Base-by-base conservation (phyloP, 768 basidiomycete species). In the Lentinus tigrinus region DNA sequence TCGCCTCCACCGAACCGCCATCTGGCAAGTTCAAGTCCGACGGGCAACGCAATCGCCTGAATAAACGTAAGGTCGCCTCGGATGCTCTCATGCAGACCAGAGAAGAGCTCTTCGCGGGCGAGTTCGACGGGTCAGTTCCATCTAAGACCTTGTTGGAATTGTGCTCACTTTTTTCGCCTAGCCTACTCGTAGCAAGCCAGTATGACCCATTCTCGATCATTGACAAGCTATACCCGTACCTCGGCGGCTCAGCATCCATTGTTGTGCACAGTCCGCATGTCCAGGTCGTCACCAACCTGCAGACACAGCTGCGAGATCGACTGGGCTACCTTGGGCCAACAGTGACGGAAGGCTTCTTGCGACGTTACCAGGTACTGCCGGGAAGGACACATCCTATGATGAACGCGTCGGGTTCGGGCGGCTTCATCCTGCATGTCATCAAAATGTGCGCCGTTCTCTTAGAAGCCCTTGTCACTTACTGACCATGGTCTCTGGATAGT, bases 351-450 rank as follows among this genome's bases (percentile, higher is more conserved):
- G 78, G 84, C 11, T 98, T 91, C 89, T 72, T 93, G 40, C 84
- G 96, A 27, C 82, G 84, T 61, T 99, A 98, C 75, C 96, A 98
- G 71, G 84, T 85, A 58, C 78, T 99, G n/a, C 97, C 97, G 23
- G 96, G 97, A 23, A 82, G 97, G 36, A 96, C 93, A 39, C 97
- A 99, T 75, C 97, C 97, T 3, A 85, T 83, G 62, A 98, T 99
- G 97, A 87, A 80, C 55, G 91, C 86, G 57, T 88, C 91, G 21
- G 93, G 92, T 11, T 87, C 89, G 1, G 95, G 94, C 14, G 96
- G 97, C 0, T 97, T 85, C 73, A 73, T 98, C 43, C 78, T 98
- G 28, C 86, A 91, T 67, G 82, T 87, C 17, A 88, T 85, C n/a
- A 93, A 92, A 82, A 85, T 98, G 89, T 95, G 77, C 43, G 79